Conservation (phyloP, 306 rosid genomes). For the Fagus sylvatica region DNA sequence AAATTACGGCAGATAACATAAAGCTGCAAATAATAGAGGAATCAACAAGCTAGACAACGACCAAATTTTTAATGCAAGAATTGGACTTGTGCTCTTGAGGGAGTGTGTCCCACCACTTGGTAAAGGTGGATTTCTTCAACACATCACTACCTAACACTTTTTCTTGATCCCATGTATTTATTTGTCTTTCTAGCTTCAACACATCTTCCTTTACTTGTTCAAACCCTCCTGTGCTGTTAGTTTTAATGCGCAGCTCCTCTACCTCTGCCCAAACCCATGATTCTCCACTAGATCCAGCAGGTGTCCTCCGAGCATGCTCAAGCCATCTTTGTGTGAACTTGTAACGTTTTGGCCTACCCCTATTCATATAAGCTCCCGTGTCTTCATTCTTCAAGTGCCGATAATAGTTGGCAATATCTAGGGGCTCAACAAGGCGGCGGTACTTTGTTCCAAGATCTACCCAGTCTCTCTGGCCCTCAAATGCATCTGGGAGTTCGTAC, state of each 20-base stretch:
- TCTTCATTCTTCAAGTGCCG: constrained; percentile 41
- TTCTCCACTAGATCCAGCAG: constrained; percentile 14
- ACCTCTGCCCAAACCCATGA: constrained; percentile 49
- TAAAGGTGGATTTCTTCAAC: constrained; percentile 32
- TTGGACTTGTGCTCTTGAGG: neutral
- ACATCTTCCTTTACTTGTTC: too few relatives aligned
- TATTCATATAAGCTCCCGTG: constrained; percentile 28
- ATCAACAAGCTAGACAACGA: too few relatives aligned
- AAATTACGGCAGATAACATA: too few relatives aligned
- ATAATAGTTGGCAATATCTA: constrained; percentile 55
- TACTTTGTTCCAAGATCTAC: constrained; percentile 34
- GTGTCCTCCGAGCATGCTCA: constrained; percentile 15
- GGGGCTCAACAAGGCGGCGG: constrained; percentile 47
- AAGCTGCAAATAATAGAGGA: too few relatives aligned
- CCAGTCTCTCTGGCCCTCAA: constrained; percentile 20
- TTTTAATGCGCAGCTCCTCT: constrained; percentile 36
- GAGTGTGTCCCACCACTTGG: constrained; percentile 35
- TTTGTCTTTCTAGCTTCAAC: too few relatives aligned
- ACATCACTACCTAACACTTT: constrained; percentile 21
- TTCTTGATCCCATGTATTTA: too few relatives aligned
- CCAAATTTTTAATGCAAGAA: neutral
- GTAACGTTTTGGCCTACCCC: constrained; percentile 45
- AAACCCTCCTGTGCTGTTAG: neutral
- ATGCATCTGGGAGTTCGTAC: neutral
- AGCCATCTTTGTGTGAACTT: constrained; percentile 39